Evolutionary conservation across 2,329 filamentous ascomycete species (phyloP).

Genomic region (Trichophaea hybrida): DNA sequence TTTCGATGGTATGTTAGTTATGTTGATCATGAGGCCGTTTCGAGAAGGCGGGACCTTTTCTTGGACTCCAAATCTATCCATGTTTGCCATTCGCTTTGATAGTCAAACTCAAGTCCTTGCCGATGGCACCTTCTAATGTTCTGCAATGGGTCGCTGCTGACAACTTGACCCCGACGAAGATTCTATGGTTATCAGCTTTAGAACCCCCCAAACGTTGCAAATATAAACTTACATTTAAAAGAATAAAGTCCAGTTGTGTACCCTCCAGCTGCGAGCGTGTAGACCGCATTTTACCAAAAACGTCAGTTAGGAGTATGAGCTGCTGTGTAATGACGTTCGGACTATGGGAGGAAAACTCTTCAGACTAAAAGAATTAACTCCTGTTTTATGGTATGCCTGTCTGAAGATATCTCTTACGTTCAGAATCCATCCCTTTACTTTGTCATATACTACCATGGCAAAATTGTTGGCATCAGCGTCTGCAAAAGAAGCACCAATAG

Average conservation of each 20-base stretch:
- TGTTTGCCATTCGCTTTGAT: slow-evolving; percentile 22
- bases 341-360: slow-evolving; percentile 20
- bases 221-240: slow-evolving; percentile 18
- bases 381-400: neutral
- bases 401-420: slow-evolving; percentile 10
- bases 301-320: slow-evolving; percentile 17
- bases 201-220: neutral
- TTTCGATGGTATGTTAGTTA: neutral
- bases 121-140: slow-evolving; percentile 16
- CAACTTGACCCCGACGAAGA: slow-evolving; percentile 18
- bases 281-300: slow-evolving; percentile 20
- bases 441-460: slow-evolving; percentile 22
- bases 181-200: slow-evolving; percentile 2
- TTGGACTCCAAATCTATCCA: slow-evolving; percentile 23
- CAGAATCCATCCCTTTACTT: slow-evolving; percentile 21
- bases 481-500: slow-evolving; percentile 22
- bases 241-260: slow-evolving; percentile 19
- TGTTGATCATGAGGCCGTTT: neutral
- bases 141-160: slow-evolving; percentile 18
- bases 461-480: slow-evolving; percentile 20
- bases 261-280: slow-evolving; percentile 18
- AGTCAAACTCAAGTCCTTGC: slow-evolving; percentile 20
- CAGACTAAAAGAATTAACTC: slow-evolving; percentile 11
- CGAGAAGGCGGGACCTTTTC: slow-evolving; percentile 15
- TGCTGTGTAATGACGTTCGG: slow-evolving; percentile 21